These are phyloP conservation scores for Oehlia diaphana DNA, from an alignment of 192 early-diverging fungal genomes.

Conservation along the genomic window DNA sequence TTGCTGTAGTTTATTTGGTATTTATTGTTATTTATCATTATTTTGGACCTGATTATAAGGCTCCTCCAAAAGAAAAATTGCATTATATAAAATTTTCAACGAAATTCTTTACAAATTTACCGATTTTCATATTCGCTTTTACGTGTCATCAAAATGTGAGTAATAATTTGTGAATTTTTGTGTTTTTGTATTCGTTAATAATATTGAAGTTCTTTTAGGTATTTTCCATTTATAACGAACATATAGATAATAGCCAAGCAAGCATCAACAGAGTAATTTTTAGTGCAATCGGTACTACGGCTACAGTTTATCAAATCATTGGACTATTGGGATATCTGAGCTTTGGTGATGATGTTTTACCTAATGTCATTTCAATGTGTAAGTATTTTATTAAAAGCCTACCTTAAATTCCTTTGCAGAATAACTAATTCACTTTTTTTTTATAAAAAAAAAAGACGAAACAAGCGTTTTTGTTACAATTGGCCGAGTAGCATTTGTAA, in stretches of 20 bases:
- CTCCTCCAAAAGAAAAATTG: conserved; percentile 62
- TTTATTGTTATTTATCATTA: conserved; percentile 82
- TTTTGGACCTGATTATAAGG: conserved; percentile 54
- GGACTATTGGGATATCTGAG: conserved; percentile 90
- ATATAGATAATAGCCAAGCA: conserved; percentile 76
- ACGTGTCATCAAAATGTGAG: conserved; percentile 98
- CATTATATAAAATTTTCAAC: conserved; percentile 57
- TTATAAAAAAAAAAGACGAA: conserved; percentile 51
- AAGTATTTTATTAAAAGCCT: conserved; percentile 36
- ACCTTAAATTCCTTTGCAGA: no score
- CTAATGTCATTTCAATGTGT: conserved; percentile 86
- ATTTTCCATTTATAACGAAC: conserved; percentile 94
- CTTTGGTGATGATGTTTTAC: conserved; percentile 79
- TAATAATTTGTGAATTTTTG: not conserved
- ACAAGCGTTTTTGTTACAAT: conserved; percentile 68
- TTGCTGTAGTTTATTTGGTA: conserved; percentile 83
- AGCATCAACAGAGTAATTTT: conserved; percentile 70
- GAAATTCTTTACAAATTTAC: conserved; percentile 74
- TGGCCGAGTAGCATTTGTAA: conserved; percentile 85
- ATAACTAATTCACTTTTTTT: not conserved
- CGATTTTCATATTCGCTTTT: conserved; percentile 98
- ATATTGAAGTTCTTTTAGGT: conserved; percentile 58
- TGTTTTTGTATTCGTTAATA: conserved; percentile 19
- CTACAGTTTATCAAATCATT: conserved; percentile 79
- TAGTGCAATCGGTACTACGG: conserved; percentile 75